Evolutionary conservation across 139 green algal species (phyloP), one percentile per base, ranked within the genome.

Genomic region (Chlorella sp.): DNA sequence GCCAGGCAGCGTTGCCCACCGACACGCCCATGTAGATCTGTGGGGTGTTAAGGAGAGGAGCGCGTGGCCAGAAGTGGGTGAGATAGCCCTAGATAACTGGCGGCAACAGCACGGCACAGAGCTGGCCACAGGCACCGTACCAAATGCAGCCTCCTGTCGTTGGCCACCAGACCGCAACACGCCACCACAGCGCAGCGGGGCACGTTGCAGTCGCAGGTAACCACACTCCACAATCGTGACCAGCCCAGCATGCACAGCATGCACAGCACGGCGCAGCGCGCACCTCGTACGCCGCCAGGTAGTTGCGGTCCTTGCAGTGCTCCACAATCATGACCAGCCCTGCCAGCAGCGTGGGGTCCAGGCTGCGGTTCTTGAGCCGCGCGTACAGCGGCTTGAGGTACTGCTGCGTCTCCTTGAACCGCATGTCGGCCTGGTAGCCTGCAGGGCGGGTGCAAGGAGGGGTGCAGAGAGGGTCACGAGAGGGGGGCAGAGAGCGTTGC

Each of bases 1-100:
- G 97, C 97, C 97, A 99, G 30, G 97, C 91, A 62, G 94, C 91
- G 85, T 98, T 99, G 64, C 97, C 97, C 54, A 99, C 96, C 48
- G 96, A 94, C 36, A 99, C 87, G 30, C 94, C 92, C 64, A 99
- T 92, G 93, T 99, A 99, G 58, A 98, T 93, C 85, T 80, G 81
- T 32, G 26, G 76, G 6, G 26, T 30, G 40, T 56, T 3, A 17
- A 1, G 56, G 54, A 36, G 56, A 40, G 56, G 19, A n/a, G n/a
- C n/a, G 34, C 26, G 77, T 22, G 60, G 36, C n/a, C n/a, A n/a
- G n/a, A n/a, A n/a, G n/a, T n/a, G n/a, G n/a, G n/a, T n/a, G n/a
- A n/a, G n/a, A n/a, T n/a, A n/a, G n/a, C n/a, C n/a, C n/a, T n/a
- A n/a, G n/a, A n/a, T n/a, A n/a, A n/a, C n/a, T n/a, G n/a, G n/a